These are phyloP conservation scores for Schizochytrium sp. DNA, from an alignment of 108 stramenopile genomes.

Conservation along the genomic window DNA sequence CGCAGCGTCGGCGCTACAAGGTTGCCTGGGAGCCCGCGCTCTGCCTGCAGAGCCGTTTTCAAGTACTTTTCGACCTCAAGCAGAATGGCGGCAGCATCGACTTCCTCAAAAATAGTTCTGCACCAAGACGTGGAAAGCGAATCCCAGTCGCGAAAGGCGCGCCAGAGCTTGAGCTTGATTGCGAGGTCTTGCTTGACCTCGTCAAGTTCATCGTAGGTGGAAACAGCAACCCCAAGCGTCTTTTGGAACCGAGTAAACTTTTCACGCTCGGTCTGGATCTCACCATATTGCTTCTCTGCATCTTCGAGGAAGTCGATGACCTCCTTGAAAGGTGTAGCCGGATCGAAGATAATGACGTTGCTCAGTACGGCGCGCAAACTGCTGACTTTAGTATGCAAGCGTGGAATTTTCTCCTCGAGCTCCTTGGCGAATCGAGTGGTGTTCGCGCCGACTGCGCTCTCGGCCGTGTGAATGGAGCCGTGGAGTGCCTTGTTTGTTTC, in stretches of 20 bases:
- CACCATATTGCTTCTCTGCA: neutral
- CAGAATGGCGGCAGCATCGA: conserved; percentile 34
- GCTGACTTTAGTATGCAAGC: neutral
- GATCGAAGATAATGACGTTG: neutral
- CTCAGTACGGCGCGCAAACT: neutral
- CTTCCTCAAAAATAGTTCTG: neutral
- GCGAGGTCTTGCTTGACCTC: conserved; percentile 37
- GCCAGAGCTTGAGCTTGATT: conserved; percentile 33
- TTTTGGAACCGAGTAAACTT: neutral
- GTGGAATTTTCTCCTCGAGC: neutral
- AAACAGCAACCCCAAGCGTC: neutral
- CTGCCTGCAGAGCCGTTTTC: conserved; percentile 25
- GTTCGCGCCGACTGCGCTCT: neutral
- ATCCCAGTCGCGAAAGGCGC: conserved; percentile 19
- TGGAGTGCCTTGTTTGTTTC: neutral
- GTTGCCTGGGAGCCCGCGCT: conserved; percentile 28
- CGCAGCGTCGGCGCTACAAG: conserved; percentile 26
- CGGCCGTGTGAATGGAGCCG: neutral
- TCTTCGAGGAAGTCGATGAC: neutral
- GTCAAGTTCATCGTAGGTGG: conserved; percentile 4
- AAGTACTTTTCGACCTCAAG: conserved; percentile 27
- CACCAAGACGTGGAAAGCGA: conserved; percentile 18
- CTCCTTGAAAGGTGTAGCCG: neutral
- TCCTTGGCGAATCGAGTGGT: neutral
- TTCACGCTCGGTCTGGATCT: neutral